Base-by-base conservation (phyloP, 305 asterid species). In the Fraxinus platypoda region DNA sequence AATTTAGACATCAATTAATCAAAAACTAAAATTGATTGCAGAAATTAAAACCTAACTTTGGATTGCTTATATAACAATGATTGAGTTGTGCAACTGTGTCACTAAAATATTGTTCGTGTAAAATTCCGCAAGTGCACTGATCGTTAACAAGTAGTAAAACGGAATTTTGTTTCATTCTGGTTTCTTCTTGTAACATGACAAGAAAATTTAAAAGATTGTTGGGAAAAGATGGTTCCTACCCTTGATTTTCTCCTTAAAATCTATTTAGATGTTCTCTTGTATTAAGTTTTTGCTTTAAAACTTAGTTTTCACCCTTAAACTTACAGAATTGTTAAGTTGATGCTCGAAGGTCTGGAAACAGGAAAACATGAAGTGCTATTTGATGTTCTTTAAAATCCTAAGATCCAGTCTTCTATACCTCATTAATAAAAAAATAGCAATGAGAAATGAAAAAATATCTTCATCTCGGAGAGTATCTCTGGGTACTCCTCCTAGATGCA, bases 401-500 rank as follows among this genome's bases (percentile, higher is more conserved):
- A 15, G 26, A 26, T 30, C 35, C 17, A 15, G 35, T 28, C 19
- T 68, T 26, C 0, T 30, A 66, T 30, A 8, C 73, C 71, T 62
- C 13, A 26, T 26, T 26, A 4, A 17, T 0, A 26, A 26, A 0
- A 26, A 62, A 25, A 74, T 23, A 75, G 52, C 68, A 9, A 19
- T 7, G 31, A 41, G 80, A 35, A 52, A 73, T 4, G 15, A 64
- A 72, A 54, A 28, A 41, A 81, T 84, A 94, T 97, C 98, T 95
- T 94, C 81, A 94, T 23, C 87, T 94, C 97, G 5, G 86, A 84
- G 82, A 95, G 97, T 85, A 95, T 93, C 89, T 93, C 99, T 1
- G 93, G 92, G 76, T 85, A 81, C 90, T 94, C 84, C 97, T 92
- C 85, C 98, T 98, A 83, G 98, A 93, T 78, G 99, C 99, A 88